Evolutionary conservation across 495 filamentous ascomycete species (phyloP).

Genomic region (Daldinia childiae): DNA sequence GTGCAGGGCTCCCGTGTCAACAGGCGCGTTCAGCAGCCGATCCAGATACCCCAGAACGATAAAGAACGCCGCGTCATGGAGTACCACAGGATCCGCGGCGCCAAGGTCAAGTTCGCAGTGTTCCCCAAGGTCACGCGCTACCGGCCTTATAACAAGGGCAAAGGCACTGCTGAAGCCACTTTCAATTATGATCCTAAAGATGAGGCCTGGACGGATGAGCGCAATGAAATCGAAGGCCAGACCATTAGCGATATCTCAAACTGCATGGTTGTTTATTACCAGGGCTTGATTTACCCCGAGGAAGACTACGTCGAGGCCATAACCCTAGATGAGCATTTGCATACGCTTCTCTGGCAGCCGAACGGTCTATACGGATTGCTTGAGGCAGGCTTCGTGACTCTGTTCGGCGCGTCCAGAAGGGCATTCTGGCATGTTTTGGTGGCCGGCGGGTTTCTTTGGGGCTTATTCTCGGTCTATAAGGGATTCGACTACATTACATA

Average conservation of each 20-base stretch:
- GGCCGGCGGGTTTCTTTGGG: not conserved
- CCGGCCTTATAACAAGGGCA: constrained; percentile 36
- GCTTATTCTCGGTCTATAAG: not conserved
- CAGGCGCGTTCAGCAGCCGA: not conserved
- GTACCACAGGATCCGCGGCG: constrained; percentile 46
- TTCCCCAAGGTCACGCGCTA: constrained; percentile 53
- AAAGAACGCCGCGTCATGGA: constrained; percentile 17
- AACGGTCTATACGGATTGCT: constrained; percentile 6
- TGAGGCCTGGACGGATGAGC: not conserved
- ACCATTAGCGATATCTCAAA: constrained; percentile 38
- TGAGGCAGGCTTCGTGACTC: not conserved
- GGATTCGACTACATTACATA: constrained; percentile 1
- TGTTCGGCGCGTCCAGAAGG: not conserved
- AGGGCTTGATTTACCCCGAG: constrained; percentile 38
- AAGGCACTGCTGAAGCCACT: not conserved
- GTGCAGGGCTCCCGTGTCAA: not conserved
- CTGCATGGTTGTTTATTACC: constrained; percentile 51
- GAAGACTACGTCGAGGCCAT: not conserved
- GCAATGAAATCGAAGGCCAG: constrained; percentile 37
- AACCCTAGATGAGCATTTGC: constrained; percentile 32
- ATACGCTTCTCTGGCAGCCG: not conserved
- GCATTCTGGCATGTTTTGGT: constrained; percentile 20
- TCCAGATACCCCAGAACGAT: constrained; percentile 18
- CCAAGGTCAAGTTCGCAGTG: constrained; percentile 53
- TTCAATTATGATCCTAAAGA: not conserved